Conservation (phyloP, 148 eudicot species). For the Heliamphora exappendiculata region DNA sequence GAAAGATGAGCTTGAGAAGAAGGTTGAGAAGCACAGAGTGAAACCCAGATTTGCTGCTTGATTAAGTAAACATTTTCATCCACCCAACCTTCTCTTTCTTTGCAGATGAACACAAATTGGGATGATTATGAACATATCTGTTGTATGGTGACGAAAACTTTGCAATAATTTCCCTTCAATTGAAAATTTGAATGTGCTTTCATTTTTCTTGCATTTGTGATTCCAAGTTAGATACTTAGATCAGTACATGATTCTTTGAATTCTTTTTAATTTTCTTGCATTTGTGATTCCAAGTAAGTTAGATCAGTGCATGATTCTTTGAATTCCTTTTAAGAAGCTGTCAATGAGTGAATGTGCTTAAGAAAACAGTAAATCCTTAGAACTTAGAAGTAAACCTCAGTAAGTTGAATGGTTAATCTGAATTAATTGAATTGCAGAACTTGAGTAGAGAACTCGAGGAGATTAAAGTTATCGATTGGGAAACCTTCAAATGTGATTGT, state of each 20-base stretch:
- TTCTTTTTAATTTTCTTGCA: neutral
- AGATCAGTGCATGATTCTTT: neutral
- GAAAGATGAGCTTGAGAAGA: conserved; percentile 79
- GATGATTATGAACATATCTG: neutral
- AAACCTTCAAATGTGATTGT: too few species aligned
- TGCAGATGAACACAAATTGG: neutral
- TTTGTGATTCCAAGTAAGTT: neutral
- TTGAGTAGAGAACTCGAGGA: too few species aligned
- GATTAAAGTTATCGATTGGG: too few species aligned
- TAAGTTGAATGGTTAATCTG: too few species aligned
- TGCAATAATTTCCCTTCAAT: neutral
- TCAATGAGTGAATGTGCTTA: neutral
- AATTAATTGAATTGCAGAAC: too few species aligned
- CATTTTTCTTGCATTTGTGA: neutral
- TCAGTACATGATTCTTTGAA: neutral
- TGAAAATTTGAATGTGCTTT: neutral
- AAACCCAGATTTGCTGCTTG: conserved; percentile 46
- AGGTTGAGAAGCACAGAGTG: conserved; percentile 59
- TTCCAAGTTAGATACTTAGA: neutral
- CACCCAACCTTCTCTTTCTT: neutral
- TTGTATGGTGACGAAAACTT: neutral
- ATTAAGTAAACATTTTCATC: neutral
- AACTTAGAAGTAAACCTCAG: too few species aligned
- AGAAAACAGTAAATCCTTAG: neutral
- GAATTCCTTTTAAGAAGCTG: neutral